Percentiles rank a stretch among this genome's conserved stretches.
phyloP scores from a whole-genome alignment of 225 moss, liverwort and hornwort species.

The Takakia lepidozioides region DNA sequence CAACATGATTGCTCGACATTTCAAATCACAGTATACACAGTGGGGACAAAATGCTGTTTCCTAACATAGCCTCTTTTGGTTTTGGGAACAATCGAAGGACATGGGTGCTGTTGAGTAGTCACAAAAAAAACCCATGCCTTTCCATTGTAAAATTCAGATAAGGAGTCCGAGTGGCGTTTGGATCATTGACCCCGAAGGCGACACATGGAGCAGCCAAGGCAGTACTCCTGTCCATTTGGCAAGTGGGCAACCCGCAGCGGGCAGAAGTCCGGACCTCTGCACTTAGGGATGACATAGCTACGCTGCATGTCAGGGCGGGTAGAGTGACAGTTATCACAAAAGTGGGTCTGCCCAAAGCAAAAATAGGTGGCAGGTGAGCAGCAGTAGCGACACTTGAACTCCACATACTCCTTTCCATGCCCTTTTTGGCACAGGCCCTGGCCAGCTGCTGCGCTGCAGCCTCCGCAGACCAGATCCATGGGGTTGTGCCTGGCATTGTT shows the following conservation, averaged over 20 bases:
- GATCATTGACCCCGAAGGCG: slow-evolving; percentile 42
- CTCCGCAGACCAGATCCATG: slow-evolving; percentile 44
- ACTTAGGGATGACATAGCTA: slow-evolving; percentile 11
- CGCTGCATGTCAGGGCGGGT: slow-evolving; percentile 29
- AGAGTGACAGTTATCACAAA: slow-evolving; percentile 44
- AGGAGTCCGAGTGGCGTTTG: background rate
- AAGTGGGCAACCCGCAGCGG: slow-evolving; percentile 30
- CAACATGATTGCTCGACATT: too few relatives aligned
- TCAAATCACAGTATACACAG: too few relatives aligned
- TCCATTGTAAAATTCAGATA: too few relatives aligned
- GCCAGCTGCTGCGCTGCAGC: slow-evolving; percentile 51
- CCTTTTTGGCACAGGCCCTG: slow-evolving; percentile 37
- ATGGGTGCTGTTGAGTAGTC: too few relatives aligned
- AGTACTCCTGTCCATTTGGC: slow-evolving; percentile 63
- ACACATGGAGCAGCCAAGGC: slow-evolving; percentile 62
- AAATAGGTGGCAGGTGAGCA: slow-evolving; percentile 58
- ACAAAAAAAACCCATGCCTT: too few relatives aligned
- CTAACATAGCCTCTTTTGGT: too few relatives aligned
- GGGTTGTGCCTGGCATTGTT: slow-evolving; percentile 30
- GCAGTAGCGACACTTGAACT: slow-evolving; percentile 59
- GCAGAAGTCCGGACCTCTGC: slow-evolving; percentile 43
- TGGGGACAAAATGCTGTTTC: too few relatives aligned
- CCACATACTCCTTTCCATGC: slow-evolving; percentile 58
- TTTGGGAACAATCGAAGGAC: too few relatives aligned
- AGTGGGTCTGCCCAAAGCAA: slow-evolving; percentile 59